A percentile compares a stretch with the other conserved stretches of the same genome.
Conservation (phyloP, 176 grass and related monocot species). For the Thalia dealbata region DNA sequence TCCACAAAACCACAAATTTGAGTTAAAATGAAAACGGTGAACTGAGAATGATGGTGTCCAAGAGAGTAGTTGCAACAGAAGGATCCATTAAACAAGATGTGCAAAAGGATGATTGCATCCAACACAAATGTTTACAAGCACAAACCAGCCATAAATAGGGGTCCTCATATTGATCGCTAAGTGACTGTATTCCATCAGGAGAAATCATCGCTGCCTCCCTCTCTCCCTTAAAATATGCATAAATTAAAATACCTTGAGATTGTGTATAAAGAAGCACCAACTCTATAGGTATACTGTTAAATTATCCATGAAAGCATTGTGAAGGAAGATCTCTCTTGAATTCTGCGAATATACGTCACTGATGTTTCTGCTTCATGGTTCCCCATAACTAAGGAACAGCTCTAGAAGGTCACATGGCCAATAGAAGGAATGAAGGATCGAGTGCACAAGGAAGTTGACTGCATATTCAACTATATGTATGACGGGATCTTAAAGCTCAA, state of each 20-base stretch:
- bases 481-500: background rate
- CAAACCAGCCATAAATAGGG: conserved; percentile 83
- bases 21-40: too few species aligned
- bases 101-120: too few species aligned
- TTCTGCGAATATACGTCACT: too few species aligned
- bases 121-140: conserved; percentile 71
- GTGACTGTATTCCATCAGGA: conserved; percentile 93
- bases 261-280: background rate
- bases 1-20: too few species aligned
- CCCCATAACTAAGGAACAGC: too few species aligned
- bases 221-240: background rate
- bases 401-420: too few species aligned
- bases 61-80: too few species aligned
- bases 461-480: background rate
- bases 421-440: background rate
- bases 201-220: conserved; percentile 6
- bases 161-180: conserved; percentile 94
- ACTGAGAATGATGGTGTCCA: too few species aligned
- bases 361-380: too few species aligned
- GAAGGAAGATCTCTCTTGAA: too few species aligned
- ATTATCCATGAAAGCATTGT: too few species aligned
- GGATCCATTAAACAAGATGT: too few species aligned
- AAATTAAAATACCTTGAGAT: conserved; percentile 1
- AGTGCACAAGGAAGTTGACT: background rate
- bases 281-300: background rate